These are phyloP conservation scores for Collariella sp. DNA, from an alignment of 495 filamentous ascomycete genomes.

Conservation along the genomic window DNA sequence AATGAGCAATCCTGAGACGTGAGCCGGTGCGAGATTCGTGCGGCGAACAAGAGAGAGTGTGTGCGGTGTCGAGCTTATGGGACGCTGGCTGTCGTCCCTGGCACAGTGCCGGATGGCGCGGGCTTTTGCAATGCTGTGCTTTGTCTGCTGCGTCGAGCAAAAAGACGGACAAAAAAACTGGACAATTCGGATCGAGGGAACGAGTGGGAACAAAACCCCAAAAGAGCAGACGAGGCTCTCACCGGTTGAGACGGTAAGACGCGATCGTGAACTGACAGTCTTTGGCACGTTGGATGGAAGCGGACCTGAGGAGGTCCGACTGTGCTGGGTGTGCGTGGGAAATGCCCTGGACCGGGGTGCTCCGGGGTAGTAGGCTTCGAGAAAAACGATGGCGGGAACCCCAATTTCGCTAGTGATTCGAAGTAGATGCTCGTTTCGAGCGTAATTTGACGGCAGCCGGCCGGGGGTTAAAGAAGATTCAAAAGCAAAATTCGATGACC, in stretches of 20 bases:
- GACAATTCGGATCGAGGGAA: constrained; percentile 5
- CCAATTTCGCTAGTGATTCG: constrained; percentile 37
- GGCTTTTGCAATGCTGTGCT: too few relatives aligned
- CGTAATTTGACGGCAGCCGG: constrained; percentile 26
- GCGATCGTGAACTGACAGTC: constrained; percentile 1
- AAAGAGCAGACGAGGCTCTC: constrained; percentile 7
- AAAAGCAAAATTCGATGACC: constrained; percentile 2
- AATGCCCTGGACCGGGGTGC: constrained; percentile 6
- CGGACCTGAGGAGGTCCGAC: constrained; percentile 11
- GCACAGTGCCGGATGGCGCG: too few relatives aligned
- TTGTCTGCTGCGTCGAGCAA: too few relatives aligned
- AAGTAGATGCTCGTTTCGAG: constrained; percentile 20
- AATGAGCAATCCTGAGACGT: neutral
- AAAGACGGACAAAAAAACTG: too few relatives aligned
- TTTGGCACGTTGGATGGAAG: constrained; percentile 15
- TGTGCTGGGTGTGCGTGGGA: constrained; percentile 17
- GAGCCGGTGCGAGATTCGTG: too few relatives aligned
- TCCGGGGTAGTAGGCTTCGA: constrained; percentile 11
- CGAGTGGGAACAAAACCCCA: constrained; percentile 10
- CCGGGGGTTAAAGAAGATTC: constrained; percentile 11
- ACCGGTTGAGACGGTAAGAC: neutral
- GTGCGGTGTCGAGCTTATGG: too few relatives aligned
- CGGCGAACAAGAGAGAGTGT: too few relatives aligned
- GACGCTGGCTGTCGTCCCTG: too few relatives aligned
- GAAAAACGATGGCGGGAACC: constrained; percentile 27